Base-by-base conservation (phyloP, 768 basidiomycete species). In the Dioszegia aurantiaca region DNA sequence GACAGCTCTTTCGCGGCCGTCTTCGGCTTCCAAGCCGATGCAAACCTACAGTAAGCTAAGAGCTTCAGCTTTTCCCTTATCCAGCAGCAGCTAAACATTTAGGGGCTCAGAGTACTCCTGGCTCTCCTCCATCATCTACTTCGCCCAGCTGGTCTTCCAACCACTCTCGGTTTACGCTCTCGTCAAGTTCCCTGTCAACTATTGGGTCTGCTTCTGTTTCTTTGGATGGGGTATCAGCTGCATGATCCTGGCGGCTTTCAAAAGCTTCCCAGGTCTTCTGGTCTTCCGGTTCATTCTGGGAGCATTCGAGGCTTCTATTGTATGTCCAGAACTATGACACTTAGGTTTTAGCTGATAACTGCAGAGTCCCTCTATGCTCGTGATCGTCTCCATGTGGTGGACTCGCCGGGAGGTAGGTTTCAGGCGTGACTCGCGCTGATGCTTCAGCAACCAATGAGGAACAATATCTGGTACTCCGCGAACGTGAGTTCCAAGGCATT, bases 251-350 rank as follows among this genome's bases (percentile, higher is more conserved):
- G 73, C 80, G 0, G 80, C 77, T 3, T 80, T 80, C 33, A 77
- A 67, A 21, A 64, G 78, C 59, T 82, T 82, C 61, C 68, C 67
- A 0, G 80, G 81, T 5, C 69, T 82, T 9, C 64, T 80, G 4
- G 72, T 77, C 8, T 72, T 77, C 4, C 77, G 81, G 3, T 81
- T 81, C 60, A 79, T 82, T 65, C 75, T 82, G 27, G 81, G 81
- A n/a, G 72, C 80, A 3, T 80, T 81, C 59, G 80, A 81, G 55
- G 81, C 81, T n/a, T 80, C 80, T 2, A 79, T 82, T 33, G 79
- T 53, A 19, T 40, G 51, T 53, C 24, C 27, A 24, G 21, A 33
- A 6, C 33, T 33, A 6, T 14, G 8, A 33, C 33, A 33, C 33
- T 24, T 9, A 46, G 27, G 44, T 11, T 8, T 24, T 23, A 24